Conservation (phyloP, 768 basidiomycete species). For the Lactifluus subvellereus region DNA sequence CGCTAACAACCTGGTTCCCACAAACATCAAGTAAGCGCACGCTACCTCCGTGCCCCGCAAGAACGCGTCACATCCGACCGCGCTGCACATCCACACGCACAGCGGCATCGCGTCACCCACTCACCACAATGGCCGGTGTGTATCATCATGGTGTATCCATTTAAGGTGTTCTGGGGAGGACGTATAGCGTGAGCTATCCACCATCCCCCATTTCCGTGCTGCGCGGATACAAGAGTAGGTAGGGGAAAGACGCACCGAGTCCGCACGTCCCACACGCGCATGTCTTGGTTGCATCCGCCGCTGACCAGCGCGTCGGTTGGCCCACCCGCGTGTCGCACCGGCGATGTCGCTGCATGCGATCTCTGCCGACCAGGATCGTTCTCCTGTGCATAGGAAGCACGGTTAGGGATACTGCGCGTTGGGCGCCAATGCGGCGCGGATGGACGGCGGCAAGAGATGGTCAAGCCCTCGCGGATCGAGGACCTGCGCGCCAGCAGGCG, state of each 20-base stretch:
- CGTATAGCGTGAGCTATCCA: conserved; percentile 36
- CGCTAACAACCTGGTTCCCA: conserved; percentile 79
- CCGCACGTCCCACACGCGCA: conserved; percentile 86
- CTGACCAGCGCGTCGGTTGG: conserved; percentile 69
- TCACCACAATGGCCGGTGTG: conserved; percentile 81
- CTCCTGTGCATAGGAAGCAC: not conserved
- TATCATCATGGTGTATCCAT: conserved; percentile 75
- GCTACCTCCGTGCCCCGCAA: conserved; percentile 73
- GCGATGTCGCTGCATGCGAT: conserved; percentile 41
- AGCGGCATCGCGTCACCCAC: conserved; percentile 79
- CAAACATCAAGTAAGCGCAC: conserved; percentile 87
- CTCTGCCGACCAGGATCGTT: not conserved
- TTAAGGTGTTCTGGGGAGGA: conserved; percentile 77
- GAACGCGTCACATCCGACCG: no score
- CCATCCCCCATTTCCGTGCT: not conserved
- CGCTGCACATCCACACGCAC: conserved; percentile 89
- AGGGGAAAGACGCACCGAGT: conserved; percentile 59
- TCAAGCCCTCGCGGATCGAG: conserved; percentile 19
- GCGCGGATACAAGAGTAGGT: not conserved
- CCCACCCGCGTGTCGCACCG: conserved; percentile 81
- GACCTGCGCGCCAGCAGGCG: conserved; percentile 15
- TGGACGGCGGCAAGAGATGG: conserved; percentile 34
- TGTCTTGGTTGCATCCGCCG: conserved; percentile 86
- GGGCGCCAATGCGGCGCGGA: conserved; percentile 48
- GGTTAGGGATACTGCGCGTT: conserved; percentile 25